phyloP scores from a whole-genome alignment of 1,284 basidiomycete genomes.

The Cutaneotrichosporon sp. region DNA sequence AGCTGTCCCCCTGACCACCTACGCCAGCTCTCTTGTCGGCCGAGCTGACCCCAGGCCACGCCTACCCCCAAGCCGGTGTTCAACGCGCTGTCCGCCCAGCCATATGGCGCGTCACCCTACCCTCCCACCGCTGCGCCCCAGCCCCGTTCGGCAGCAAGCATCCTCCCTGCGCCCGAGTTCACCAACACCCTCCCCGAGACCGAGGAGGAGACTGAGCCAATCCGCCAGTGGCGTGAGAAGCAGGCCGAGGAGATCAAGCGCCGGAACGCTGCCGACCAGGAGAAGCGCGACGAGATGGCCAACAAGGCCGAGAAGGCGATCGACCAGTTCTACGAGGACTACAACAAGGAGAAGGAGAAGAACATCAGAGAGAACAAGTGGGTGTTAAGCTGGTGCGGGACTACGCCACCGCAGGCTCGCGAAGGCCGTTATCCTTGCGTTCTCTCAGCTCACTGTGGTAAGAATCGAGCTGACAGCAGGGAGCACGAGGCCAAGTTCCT shows the following conservation, averaged over 20 bases:
- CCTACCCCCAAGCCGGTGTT: conserved; percentile 43
- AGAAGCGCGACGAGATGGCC: conserved; percentile 81
- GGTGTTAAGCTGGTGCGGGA: no score
- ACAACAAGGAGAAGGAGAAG: conserved; percentile 87
- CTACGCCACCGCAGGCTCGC: no score
- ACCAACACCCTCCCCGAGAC: conserved; percentile 44
- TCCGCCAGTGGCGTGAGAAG: conserved; percentile 83
- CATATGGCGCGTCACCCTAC: conserved; percentile 52
- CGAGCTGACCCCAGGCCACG: conserved; percentile 16
- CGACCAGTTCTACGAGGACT: conserved; percentile 94
- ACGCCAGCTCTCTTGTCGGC: neutral
- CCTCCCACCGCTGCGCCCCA: conserved; percentile 55
- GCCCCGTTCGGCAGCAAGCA: conserved; percentile 63
- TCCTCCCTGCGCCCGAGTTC: conserved; percentile 60
- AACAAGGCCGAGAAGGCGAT: conserved; percentile 88
- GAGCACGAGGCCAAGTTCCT: conserved; percentile 85
- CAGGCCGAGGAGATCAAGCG: conserved; percentile 83
- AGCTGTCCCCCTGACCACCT: neutral
- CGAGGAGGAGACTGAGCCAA: conserved; percentile 86
- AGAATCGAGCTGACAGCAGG: conserved; percentile 56
- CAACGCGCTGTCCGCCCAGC: conserved; percentile 48
- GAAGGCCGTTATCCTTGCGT: no score
- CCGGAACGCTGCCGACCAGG: conserved; percentile 76
- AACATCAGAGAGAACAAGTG: conserved; percentile 96
- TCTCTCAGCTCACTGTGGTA: neutral